Evolutionary conservation across 1,284 basidiomycete species (phyloP).

Genomic region (Cystobasidiaceae sp.): DNA sequence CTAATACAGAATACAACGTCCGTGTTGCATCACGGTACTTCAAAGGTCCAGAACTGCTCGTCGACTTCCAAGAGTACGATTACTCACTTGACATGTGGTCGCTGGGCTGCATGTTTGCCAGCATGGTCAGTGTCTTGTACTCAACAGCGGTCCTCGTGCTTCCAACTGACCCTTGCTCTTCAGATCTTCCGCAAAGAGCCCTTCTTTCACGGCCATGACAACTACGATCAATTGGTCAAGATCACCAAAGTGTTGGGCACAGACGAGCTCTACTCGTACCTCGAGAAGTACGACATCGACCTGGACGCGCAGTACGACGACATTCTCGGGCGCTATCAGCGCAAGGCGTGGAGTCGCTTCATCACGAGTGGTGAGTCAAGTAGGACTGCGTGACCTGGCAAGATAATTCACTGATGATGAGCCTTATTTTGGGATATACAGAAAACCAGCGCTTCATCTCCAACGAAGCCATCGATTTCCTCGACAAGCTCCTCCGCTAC

Average conservation of each 20-base stretch:
- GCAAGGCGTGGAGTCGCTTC: constrained; percentile 86
- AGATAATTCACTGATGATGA: neutral
- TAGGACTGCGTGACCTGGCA: no score
- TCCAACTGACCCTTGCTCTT: neutral
- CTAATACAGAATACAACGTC: constrained; percentile 96
- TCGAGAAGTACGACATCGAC: constrained; percentile 56
- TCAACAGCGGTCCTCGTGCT: neutral
- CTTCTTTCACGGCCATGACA: constrained; percentile 99
- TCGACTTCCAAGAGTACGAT: constrained; percentile 72
- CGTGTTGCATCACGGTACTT: constrained; percentile 96
- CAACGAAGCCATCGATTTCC: constrained; percentile 88
- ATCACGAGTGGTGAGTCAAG: constrained; percentile 54
- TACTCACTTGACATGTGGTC: constrained; percentile 83
- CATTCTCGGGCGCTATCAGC: constrained; percentile 62
- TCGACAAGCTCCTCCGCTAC: constrained; percentile 92
- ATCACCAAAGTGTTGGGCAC: constrained; percentile 97
- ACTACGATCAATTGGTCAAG: constrained; percentile 97
- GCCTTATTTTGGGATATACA: neutral
- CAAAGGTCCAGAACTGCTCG: constrained; percentile 93
- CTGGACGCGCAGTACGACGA: constrained; percentile 87
- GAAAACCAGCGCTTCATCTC: constrained; percentile 97
- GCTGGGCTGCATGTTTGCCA: constrained; percentile 96
- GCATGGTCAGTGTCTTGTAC: constrained; percentile 66
- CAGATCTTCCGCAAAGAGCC: constrained; percentile 99
- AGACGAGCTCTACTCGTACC: constrained; percentile 75